Evolutionary conservation across 768 basidiomycete species (phyloP), one percentile per base, ranked within the genome.

Genomic region (Phanerodontia chrysosporium): DNA sequence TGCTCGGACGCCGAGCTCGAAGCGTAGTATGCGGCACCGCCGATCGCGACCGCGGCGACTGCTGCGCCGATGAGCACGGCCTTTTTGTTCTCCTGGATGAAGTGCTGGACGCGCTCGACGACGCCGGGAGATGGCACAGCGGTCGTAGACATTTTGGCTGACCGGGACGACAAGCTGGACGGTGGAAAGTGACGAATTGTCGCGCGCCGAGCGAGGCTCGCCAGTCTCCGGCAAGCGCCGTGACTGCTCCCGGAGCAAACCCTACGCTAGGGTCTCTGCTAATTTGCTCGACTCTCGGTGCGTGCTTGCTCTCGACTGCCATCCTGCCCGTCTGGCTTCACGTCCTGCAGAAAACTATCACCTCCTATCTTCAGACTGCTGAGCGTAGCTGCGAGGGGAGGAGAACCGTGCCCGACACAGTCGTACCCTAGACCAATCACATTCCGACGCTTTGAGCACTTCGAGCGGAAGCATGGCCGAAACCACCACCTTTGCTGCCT

Each of bases 81-180:
- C 59, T 85, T 84, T 76, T 84, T 91, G 76, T 96, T 84, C 65
- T 94, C 90, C 0, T 83, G 77, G 62, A 92, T 79, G 66, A 90
- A 87, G 66, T 76, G 72, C 45, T 86, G 83, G 13, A 87, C 75
- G 67, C 89, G 86, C 65, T 88, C 86, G 57, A 86, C 65, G 70
- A 85, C 69, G 65, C 65, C 64, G 51, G 52, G 67, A 49, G 73
- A 67, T 57, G 64, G 55, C 30, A 66, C 61, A 25, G 27, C 29
- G 42, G 65, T 45, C 30, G 57, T 58, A 59, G 71, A 66, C 42
- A 72, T 71, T 69, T 73, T 72, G 67, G 64, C 51, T 61, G 39
- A 59, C 30, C 57, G 48, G n/a, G n/a, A 56, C 52, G 27, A 28
- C 44, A 30, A 48, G 55, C 44, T 42, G 39, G 44, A 28, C 25